Conservation (phyloP, 2,329 filamentous ascomycete genomes). For the Trichoderma polysporum region DNA sequence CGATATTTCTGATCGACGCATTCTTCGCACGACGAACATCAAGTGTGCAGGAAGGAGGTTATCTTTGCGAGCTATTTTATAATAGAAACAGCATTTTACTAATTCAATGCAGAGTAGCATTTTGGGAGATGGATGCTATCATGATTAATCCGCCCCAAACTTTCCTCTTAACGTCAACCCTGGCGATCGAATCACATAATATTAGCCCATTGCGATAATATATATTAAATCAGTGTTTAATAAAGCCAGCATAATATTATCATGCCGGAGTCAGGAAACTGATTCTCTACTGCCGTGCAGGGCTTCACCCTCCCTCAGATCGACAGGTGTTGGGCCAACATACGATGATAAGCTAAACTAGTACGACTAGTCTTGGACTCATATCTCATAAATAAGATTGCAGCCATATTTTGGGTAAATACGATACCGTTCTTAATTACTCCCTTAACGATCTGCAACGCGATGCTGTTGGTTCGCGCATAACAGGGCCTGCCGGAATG, state of each 20-base stretch:
- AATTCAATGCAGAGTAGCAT: background rate
- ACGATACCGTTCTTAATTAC: background rate
- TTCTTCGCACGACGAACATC: background rate
- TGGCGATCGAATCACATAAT: background rate
- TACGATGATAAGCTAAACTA: background rate
- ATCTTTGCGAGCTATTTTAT: background rate
- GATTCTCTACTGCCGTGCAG: background rate
- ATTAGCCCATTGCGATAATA: background rate
- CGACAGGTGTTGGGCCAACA: background rate
- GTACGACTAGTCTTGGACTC: background rate
- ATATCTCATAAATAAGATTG: background rate
- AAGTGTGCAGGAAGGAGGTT: background rate
- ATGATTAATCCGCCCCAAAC: background rate
- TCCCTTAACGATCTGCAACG: background rate
- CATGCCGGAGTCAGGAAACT: background rate
- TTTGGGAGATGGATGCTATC: background rate
- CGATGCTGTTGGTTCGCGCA: background rate
- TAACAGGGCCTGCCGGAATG: background rate
- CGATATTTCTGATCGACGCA: background rate
- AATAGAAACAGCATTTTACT: background rate
- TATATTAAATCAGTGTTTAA: background rate
- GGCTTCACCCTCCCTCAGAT: background rate
- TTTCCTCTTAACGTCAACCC: background rate
- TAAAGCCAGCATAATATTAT: background rate
- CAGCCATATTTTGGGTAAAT: background rate